These are phyloP conservation scores for Exophiala oligosperma DNA, from an alignment of 2,329 filamentous ascomycete species.

Conservation along the genomic window DNA sequence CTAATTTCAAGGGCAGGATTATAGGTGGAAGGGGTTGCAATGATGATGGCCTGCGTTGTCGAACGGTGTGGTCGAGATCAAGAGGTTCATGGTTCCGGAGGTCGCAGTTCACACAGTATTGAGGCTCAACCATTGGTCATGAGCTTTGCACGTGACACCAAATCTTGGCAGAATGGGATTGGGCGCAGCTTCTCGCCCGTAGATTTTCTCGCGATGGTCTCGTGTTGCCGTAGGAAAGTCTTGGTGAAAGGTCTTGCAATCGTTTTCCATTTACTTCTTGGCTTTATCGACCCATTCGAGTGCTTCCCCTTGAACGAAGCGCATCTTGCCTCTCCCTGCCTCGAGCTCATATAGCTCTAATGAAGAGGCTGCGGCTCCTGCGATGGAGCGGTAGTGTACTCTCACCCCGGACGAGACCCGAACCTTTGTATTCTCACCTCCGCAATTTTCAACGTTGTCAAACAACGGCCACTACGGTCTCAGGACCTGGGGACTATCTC, in stretches of 20 bases:
- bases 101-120: background rate
- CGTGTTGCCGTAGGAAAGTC: slow-evolving; percentile 28
- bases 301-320: background rate
- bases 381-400: slow-evolving; percentile 54
- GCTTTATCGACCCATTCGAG: background rate
- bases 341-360: slow-evolving; percentile 33
- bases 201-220: slow-evolving; percentile 24
- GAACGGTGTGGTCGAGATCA: too few relatives aligned
- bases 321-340: background rate
- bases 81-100: background rate
- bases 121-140: background rate
- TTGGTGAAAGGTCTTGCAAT: slow-evolving; percentile 5
- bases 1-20: background rate
- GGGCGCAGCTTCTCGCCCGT: slow-evolving; percentile 3
- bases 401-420: slow-evolving; percentile 47
- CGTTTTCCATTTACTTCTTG: background rate
- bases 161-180: slow-evolving; percentile 4
- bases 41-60: too few relatives aligned
- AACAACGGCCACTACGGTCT: slow-evolving; percentile 40
- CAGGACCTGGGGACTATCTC: slow-evolving; percentile 31
- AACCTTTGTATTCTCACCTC: slow-evolving; percentile 37
- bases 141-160: background rate
- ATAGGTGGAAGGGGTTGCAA: background rate
- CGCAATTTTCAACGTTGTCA: slow-evolving; percentile 40
- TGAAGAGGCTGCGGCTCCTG: slow-evolving; percentile 54